Conservation (phyloP, 1,284 basidiomycete species). For the Leccinum fuscescens region DNA sequence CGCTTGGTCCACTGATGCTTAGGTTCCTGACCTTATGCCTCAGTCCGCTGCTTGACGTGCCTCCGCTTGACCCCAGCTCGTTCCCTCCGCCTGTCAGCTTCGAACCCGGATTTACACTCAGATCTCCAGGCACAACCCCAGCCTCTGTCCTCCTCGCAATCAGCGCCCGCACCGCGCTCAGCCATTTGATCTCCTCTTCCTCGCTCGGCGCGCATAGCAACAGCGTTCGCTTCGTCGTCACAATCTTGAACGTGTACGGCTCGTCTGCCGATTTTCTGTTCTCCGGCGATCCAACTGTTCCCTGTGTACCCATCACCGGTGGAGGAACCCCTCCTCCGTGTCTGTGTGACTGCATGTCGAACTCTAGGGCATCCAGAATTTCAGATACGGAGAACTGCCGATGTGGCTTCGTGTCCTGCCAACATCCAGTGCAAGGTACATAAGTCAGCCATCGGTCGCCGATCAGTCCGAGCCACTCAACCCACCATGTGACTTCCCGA, state of each 20-base stretch:
- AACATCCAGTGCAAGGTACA: conserved; percentile 11
- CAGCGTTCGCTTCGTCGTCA: conserved; percentile 89
- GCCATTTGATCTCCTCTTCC: conserved; percentile 98
- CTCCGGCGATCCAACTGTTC: conserved; percentile 35
- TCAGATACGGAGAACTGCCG: conserved; percentile 82
- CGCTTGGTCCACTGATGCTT: conserved; percentile 37
- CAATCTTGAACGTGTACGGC: conserved; percentile 85
- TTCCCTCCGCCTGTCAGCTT: conserved; percentile 21
- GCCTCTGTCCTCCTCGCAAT: conserved; percentile 68
- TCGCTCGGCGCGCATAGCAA: conserved; percentile 93
- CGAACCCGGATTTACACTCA: conserved; percentile 22
- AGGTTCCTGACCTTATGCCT: conserved; percentile 45
- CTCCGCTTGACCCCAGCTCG: conserved; percentile 22
- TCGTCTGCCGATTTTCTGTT: conserved; percentile 40
- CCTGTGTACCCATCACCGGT: conserved; percentile 38
- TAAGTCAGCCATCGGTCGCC: conserved; percentile 14
- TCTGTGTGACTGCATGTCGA: conserved; percentile 55
- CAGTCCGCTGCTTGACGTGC: conserved; percentile 27
- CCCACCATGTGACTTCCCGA: conserved; percentile 86
- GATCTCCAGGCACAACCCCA: conserved; percentile 40
- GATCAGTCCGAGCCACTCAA: conserved; percentile 23
- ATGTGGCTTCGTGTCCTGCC: conserved; percentile 83
- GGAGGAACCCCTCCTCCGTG: conserved; percentile 32
- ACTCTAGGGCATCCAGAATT: conserved; percentile 93
- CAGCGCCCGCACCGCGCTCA: conserved; percentile 89